phyloP scores from a whole-genome alignment of 257 asterid genomes.

The Solanum pennellii region DNA sequence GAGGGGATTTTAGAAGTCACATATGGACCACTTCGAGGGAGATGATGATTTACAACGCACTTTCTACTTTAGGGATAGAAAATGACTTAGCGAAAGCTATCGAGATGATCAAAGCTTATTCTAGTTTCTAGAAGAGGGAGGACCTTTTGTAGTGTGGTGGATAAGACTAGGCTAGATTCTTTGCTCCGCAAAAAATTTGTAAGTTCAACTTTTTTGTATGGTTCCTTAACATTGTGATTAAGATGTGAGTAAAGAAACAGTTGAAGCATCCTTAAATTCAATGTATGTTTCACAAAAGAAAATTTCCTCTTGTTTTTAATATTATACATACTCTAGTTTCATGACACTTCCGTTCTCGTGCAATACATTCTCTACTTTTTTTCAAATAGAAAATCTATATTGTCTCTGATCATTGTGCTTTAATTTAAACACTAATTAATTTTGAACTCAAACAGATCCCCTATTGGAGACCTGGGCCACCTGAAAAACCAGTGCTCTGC shows the following conservation, averaged over 20 bases:
- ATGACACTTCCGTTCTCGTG: neutral
- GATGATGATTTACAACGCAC: too few relatives aligned
- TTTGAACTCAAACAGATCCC: neutral
- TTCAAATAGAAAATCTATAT: too few relatives aligned
- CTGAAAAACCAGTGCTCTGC: slow-evolving; percentile 17
- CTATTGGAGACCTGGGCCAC: slow-evolving; percentile 17
- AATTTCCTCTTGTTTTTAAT: neutral
- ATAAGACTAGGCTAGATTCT: too few relatives aligned
- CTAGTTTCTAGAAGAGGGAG: neutral
- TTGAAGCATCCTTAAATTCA: neutral
- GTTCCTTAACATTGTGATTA: neutral
- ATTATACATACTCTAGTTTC: neutral
- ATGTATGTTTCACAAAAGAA: neutral
- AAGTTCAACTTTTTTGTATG: neutral
- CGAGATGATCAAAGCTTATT: neutral
- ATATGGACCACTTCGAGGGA: neutral
- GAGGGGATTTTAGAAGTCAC: neutral
- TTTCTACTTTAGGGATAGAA: neutral
- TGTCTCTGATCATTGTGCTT: neutral
- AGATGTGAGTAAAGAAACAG: neutral
- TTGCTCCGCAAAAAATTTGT: too few relatives aligned
- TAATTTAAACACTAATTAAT: neutral
- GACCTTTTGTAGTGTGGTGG: neutral
- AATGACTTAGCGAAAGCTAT: too few relatives aligned
- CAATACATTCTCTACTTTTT: neutral